Percentiles rank a stretch among this genome's conserved stretches.
Evolutionary conservation across 2,329 filamentous ascomycete species (phyloP).

Genomic region (Penicillium sp.): DNA sequence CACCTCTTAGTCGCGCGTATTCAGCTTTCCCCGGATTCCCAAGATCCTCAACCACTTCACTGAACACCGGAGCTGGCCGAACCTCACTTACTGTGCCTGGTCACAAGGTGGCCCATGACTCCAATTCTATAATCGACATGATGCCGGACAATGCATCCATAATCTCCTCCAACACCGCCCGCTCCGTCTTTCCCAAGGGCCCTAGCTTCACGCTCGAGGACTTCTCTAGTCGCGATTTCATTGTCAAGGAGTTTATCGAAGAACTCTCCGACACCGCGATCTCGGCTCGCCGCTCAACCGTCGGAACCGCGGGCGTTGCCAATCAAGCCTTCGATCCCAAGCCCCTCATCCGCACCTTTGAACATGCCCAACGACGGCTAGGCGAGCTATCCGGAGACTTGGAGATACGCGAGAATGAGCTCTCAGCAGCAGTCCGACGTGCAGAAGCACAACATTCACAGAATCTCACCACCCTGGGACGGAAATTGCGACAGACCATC

Average conservation of each 20-base stretch:
- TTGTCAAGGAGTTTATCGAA: slow-evolving; percentile 96
- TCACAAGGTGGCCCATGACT: slow-evolving; percentile 13
- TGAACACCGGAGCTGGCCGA: not conserved
- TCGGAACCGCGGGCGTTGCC: slow-evolving; percentile 35
- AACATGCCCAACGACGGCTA: slow-evolving; percentile 57
- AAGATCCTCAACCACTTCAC: not conserved
- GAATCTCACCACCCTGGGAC: slow-evolving; percentile 79
- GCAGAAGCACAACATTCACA: slow-evolving; percentile 90
- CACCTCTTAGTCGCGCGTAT: slow-evolving; percentile 1
- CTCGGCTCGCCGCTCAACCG: slow-evolving; percentile 70
- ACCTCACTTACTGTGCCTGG: not conserved
- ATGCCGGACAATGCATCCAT: slow-evolving; percentile 40
- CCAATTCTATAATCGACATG: slow-evolving; percentile 17
- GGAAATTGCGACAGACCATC: slow-evolving; percentile 88
- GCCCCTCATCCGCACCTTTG: slow-evolving; percentile 91
- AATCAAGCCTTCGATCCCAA: slow-evolving; percentile 79
- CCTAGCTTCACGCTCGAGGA: slow-evolving; percentile 84
- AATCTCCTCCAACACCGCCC: slow-evolving; percentile 45
- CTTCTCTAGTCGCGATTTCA: slow-evolving; percentile 87
- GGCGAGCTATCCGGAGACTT: slow-evolving; percentile 66
- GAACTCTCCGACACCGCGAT: slow-evolving; percentile 79
- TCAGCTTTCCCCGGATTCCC: slow-evolving; percentile 19
- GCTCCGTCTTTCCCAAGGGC: slow-evolving; percentile 69
- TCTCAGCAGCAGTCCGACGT: slow-evolving; percentile 80
- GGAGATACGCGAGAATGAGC: slow-evolving; percentile 83